Conservation (phyloP, 768 basidiomycete genomes). For the Pisolithus tinctorius region DNA sequence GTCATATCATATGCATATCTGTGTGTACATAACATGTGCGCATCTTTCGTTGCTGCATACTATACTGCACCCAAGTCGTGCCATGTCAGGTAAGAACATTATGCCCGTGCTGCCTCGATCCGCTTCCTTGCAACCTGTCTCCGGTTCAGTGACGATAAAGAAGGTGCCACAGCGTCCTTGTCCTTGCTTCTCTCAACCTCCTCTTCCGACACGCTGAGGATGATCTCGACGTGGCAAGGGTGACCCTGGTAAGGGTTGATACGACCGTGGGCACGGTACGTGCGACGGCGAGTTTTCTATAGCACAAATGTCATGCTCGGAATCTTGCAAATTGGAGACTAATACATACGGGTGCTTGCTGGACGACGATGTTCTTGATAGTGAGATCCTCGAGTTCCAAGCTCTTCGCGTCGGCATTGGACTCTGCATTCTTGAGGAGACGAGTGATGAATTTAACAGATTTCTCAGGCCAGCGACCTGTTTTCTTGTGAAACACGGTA, state of each 20-base stretch:
- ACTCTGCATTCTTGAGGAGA: constrained; percentile 97
- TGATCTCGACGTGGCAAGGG: constrained; percentile 94
- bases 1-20: constrained; percentile 26
- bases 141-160: constrained; percentile 68
- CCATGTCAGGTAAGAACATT: constrained; percentile 19
- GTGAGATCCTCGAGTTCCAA: constrained; percentile 85
- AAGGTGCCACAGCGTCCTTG: constrained; percentile 46
- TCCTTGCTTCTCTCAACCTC: constrained; percentile 93
- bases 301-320: background rate
- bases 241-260: constrained; percentile 99
- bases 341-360: constrained; percentile 89
- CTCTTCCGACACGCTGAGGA: constrained; percentile 70
- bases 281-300: constrained; percentile 97
- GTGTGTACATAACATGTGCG: constrained; percentile 24
- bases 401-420: constrained; percentile 97
- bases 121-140: constrained; percentile 82
- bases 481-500: background rate
- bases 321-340: background rate
- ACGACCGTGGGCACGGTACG: constrained; percentile 96
- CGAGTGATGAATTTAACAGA: constrained; percentile 92
- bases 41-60: constrained; percentile 8
- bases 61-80: constrained; percentile 10
- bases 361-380: constrained; percentile 96
- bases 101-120: constrained; percentile 75
- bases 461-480: constrained; percentile 99